Evolutionary conservation across 106 monocot genomes (phyloP).

Genomic region (Triglochin maritima): DNA sequence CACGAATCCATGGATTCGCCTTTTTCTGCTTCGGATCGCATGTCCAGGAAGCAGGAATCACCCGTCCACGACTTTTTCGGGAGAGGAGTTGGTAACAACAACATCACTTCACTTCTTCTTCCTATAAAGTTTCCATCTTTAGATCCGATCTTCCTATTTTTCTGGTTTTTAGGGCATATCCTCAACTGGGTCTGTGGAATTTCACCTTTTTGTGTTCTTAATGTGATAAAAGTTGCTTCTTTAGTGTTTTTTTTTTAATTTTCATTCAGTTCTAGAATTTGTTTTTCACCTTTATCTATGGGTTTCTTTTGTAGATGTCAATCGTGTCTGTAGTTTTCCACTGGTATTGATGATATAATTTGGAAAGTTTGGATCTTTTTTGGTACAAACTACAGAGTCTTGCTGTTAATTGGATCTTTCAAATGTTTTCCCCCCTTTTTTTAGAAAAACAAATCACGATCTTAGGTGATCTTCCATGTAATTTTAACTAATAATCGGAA

Average conservation of each 20-base stretch:
- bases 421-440: not conserved
- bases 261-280: not conserved
- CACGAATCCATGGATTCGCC: not conserved
- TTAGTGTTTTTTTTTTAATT: not conserved
- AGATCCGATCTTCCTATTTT: not conserved
- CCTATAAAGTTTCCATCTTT: not conserved
- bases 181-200: not conserved
- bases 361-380: too few species aligned
- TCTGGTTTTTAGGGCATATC: not conserved
- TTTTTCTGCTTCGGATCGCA: not conserved
- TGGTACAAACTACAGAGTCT: too few species aligned
- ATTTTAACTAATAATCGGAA: not conserved
- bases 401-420: too few species aligned
- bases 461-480: not conserved
- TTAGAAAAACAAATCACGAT: not conserved
- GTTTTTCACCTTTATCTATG: too few species aligned
- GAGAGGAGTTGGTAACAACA: slow-evolving; percentile 33
- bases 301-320: too few species aligned
- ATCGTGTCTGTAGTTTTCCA: too few species aligned
- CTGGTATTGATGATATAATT: too few species aligned
- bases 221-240: not conserved
- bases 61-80: slow-evolving; percentile 38
- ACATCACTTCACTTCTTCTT: too few species aligned
- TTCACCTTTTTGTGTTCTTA: not conserved
- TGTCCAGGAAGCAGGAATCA: slow-evolving; percentile 10